Evolutionary conservation across 495 filamentous ascomycete species (phyloP), one percentile per base, ranked within the genome.

Genomic region (Cudoniella acicularis): DNA sequence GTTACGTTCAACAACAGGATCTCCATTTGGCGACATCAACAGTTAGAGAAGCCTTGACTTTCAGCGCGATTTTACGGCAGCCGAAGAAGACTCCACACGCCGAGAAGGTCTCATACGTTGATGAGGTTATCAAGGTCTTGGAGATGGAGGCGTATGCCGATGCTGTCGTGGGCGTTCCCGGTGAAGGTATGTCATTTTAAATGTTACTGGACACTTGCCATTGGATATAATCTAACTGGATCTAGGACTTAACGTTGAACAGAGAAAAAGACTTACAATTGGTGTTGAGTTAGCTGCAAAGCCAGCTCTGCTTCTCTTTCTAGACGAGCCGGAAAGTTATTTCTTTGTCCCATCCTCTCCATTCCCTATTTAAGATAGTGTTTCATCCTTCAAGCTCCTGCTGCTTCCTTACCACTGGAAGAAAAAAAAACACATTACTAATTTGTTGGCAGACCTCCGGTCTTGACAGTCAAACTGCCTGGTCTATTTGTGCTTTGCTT

Each of bases 1-100:
- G 92, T 40, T 97, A 96, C 65, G 92, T 94, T 18, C 91, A 97
- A 65, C 92, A 97, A 72, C 91, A 96, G 72, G 92, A 97, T 82
- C 81, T 97, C 13, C 92, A 96, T 70, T 79, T 95, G 27, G 78
- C 86, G 26, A 96, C 91, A 1, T 84, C 87, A 1, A 97, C 92
- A 1, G 92, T 96, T 49, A 83, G 92, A 56, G 92, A 90, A 68
- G 90, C 91, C 27, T 77, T 96, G 18, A 79, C 79, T 43, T 96
- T 96, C 72, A 88, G 84, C 60, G 92, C 92, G 41, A 69, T 92
- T 30, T 81, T 96, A n/a, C 86, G 92, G 49, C 93, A 96, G 65
- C 90, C 93, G 10, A 84, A 81, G 11, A 79, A 83, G 23, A 79
- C 84, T 11, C 73, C 88, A 8, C 77, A 79, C 9, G 70, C 77